Evolutionary conservation across 177 flowering plant species (phyloP).

Genomic region (Vitis hybrid): DNA sequence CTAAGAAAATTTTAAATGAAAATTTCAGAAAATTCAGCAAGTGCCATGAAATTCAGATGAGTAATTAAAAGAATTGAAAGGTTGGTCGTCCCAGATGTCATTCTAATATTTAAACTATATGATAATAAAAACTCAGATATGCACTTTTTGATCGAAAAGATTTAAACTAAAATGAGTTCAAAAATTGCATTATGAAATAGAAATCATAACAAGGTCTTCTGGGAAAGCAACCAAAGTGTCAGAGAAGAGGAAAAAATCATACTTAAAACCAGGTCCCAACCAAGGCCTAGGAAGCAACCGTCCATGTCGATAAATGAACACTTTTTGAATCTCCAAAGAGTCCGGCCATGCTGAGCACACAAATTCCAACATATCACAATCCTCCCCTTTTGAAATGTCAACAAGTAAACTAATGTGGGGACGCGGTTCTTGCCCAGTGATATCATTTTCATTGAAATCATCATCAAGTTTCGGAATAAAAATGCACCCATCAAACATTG

Average conservation of each 20-base stretch:
- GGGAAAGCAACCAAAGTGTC: background rate
- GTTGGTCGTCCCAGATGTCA: no score
- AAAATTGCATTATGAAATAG: background rate
- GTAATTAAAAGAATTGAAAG: no score
- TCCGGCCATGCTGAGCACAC: slow-evolving; percentile 85
- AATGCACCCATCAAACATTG: slow-evolving; percentile 69
- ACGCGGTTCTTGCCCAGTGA: slow-evolving; percentile 28
- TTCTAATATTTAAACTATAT: no score
- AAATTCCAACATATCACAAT: slow-evolving; percentile 41
- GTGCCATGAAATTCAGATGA: no score
- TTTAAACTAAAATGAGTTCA: no score
- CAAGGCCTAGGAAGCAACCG: slow-evolving; percentile 33
- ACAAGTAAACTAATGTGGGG: slow-evolving; percentile 65
- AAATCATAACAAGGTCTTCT: background rate
- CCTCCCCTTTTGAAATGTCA: slow-evolving; percentile 48
- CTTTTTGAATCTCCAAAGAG: slow-evolving; percentile 60
- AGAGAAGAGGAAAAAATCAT: background rate
- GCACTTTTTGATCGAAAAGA: no score
- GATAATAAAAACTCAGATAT: no score
- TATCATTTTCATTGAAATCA: slow-evolving; percentile 9
- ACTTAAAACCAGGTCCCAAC: slow-evolving; percentile 68
- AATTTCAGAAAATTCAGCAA: no score
- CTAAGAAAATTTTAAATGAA: no score
- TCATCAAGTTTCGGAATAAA: slow-evolving; percentile 38
- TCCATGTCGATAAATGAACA: slow-evolving; percentile 33